Evolutionary conservation across 2,329 filamentous ascomycete genomes (phyloP), one percentile per base, ranked within the genome.

Genomic region (Colletotrichum higginsianum): DNA sequence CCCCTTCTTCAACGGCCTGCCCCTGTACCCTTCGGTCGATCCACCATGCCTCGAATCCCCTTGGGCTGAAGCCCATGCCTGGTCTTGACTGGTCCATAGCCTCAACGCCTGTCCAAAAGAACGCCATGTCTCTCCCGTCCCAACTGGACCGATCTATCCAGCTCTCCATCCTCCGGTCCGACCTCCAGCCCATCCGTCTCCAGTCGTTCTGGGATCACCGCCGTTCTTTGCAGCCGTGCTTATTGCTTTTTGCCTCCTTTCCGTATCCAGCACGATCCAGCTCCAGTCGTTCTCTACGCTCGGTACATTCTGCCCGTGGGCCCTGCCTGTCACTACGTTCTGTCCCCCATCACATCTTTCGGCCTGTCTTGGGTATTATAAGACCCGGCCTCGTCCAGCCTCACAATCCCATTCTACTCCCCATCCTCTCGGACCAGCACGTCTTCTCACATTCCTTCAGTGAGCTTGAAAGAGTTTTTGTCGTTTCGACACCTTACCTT

Each of bases 31-130:
- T 77, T 79, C 74, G 75, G 74, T 70, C 75, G 76, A 79, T 79
- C 81, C 78, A 78, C 77, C 75, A 78, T 80, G 80, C 82, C 75
- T 83, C 82, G 79, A 82, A 83, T 80, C 78, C 72, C 74, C 76
- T 75, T 76, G 76, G 75, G 73, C 74, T 76, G 74, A 79, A 77
- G 77, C 76, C 66, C 71, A 80, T 79, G 79, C 78, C 80, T 77
- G 76, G 76, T 76, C 75, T 76, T 77, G 73, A 82, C 77, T 82
- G 80, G 80, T 61, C 64, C 44, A 61, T 38, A 69, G 66, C 74
- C 76, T 80, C 77, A 76, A 79, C 77, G 74, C 62, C 75, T 63
- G 66, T 55, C 72, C 70, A 57, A 61, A 74, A 66, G 70, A 65
- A 66, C 66, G 62, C 73, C 69, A 73, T 73, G 68, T 74, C 67